Conservation (phyloP, 75 land plant species). For the Cupressus sempervirens region DNA sequence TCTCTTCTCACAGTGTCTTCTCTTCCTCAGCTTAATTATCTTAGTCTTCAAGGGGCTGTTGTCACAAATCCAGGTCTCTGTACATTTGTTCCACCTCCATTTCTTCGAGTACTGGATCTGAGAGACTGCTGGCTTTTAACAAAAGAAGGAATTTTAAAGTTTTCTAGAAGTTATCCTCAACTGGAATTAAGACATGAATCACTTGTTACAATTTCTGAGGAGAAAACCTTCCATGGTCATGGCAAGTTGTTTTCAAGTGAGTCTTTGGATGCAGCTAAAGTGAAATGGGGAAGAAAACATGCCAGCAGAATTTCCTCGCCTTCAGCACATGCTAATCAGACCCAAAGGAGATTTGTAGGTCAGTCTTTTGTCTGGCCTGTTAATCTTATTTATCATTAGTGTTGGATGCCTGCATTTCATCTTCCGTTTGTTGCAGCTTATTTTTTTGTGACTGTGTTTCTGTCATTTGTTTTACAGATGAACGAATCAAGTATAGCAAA, state of each 20-base stretch:
- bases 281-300: background rate
- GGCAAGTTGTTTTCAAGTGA: background rate
- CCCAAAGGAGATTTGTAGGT: constrained; percentile 16
- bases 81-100: constrained; percentile 52
- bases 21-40: constrained; percentile 40
- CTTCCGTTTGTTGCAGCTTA: background rate
- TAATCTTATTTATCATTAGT: background rate
- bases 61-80: constrained; percentile 54
- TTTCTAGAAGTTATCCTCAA: constrained; percentile 42
- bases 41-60: constrained; percentile 66
- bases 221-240: background rate
- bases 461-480: constrained; percentile 40
- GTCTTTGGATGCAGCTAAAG: background rate
- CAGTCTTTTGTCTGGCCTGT: background rate
- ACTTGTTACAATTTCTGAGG: background rate
- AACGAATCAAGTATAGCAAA: constrained; percentile 55
- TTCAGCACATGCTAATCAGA: background rate
- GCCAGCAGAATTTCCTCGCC: constrained; percentile 14
- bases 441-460: background rate
- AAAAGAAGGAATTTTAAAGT: constrained; percentile 35
- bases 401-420: background rate
- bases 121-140: constrained; percentile 90
- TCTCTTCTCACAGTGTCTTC: constrained; percentile 47
- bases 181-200: constrained; percentile 59
- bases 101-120: constrained; percentile 54